Evolutionary conservation across 495 filamentous ascomycete species (phyloP), one percentile per base, ranked within the genome.

Genomic region (Podospora bellae-mahoneyi): DNA sequence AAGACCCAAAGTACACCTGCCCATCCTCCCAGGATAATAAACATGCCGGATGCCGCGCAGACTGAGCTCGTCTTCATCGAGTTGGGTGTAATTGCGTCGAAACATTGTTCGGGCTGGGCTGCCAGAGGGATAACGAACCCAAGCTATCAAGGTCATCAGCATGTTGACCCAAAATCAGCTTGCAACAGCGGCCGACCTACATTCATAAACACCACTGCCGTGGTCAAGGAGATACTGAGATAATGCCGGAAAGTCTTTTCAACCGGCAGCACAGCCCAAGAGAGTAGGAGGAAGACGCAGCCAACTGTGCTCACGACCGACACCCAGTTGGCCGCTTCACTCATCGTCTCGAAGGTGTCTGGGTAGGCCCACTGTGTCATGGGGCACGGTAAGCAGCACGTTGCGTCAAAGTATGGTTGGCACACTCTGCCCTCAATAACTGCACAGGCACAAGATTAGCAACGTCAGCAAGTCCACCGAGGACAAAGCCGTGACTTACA

Each of bases 211-310:
- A 89, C 81, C 44, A 91, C 85, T 6, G 86, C 91, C 65, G 91
- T 76, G 0, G 92, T 89, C 66, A 97, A 84, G 75, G 91, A 92
- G 62, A 97, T 89, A 73, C 91, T 97, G 59, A 98, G 79, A 73
- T 98, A 98, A 76, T 98, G 95, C 64, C 93, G 89, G 73, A 92
- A 87, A 19, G 96, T 97, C 81, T 89, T 92, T 77, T 95, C 92
- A n/a, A 91, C 86, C 1, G 96, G 92, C 60, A 99, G 84, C 16
- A 91, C 86, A 5, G 88, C 80, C 81, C 92, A 98, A 16, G 93
- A 97, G 15, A 94, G 55, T 7, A 98, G 82, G 64, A 98, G 81
- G 73, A 95, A 95, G 30, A 88, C 73, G 68, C 88, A 89, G 69
- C 90, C 87, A 34, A 88, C 82, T 39, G 93, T 84, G 66, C 92